phyloP scores from a whole-genome alignment of 768 basidiomycete genomes.

The Lentinula edodes region DNA sequence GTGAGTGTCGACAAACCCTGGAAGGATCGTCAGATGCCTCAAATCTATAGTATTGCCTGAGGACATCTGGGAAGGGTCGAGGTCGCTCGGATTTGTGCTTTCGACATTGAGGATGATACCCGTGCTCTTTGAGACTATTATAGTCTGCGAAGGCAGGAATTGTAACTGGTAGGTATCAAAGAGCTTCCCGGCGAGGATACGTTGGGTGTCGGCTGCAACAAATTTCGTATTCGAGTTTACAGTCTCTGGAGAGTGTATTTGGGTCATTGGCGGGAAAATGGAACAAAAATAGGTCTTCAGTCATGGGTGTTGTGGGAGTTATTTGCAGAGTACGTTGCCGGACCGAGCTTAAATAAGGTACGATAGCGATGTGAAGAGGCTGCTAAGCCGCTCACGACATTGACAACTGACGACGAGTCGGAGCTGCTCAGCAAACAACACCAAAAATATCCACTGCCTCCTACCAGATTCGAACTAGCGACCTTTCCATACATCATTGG shows the following conservation, averaged over 20 bases:
- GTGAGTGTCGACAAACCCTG: constrained; percentile 54
- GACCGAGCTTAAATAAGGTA: no score
- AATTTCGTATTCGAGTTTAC: no score
- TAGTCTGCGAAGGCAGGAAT: constrained; percentile 38
- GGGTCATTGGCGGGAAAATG: not conserved
- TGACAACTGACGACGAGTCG: no score
- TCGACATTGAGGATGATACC: constrained; percentile 46
- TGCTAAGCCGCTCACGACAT: no score
- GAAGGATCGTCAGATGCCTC: constrained; percentile 40
- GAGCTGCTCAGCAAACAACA: no score
- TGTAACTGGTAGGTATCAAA: constrained; percentile 42
- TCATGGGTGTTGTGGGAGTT: no score
- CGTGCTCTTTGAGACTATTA: constrained; percentile 38
- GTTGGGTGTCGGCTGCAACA: not conserved
- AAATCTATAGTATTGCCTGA: constrained; percentile 32
- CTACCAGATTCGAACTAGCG: constrained; percentile 1
- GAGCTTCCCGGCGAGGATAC: constrained; percentile 37
- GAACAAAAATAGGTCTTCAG: not conserved
- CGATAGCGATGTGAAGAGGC: no score
- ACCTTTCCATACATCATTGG: not conserved
- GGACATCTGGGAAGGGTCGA: not conserved
- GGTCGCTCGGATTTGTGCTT: constrained; percentile 7
- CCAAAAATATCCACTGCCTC: not conserved
- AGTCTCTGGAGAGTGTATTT: not conserved
- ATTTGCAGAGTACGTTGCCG: no score